These are phyloP conservation scores for Xerocomus potaroensis DNA, from an alignment of 768 basidiomycete species.

Conservation along the genomic window DNA sequence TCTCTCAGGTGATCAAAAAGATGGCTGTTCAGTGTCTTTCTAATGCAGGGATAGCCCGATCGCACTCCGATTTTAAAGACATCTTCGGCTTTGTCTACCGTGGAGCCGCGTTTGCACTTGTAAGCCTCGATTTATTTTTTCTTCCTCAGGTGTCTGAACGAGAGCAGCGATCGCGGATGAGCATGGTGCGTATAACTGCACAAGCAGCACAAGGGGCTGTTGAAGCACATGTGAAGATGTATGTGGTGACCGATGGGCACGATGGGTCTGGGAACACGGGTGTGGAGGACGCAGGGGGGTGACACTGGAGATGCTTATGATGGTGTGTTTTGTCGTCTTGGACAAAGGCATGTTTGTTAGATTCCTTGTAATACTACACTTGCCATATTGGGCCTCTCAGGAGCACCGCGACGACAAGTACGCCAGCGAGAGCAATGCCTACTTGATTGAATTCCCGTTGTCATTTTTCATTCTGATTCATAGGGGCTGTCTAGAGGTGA, in stretches of 20 bases:
- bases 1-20: conserved; percentile 37
- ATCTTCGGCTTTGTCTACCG: conserved; percentile 38
- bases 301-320: too few species aligned
- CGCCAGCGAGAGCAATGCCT: too few species aligned
- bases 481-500: too few species aligned
- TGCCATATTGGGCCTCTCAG: too few species aligned
- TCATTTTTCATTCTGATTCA: too few species aligned
- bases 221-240: conserved; percentile 36
- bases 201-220: conserved; percentile 31
- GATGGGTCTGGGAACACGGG: too few species aligned
- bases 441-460: too few species aligned
- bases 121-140: conserved; percentile 17
- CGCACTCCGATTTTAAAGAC: conserved; percentile 39
- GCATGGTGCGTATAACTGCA: conserved; percentile 19
- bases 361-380: too few species aligned
- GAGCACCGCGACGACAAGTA: too few species aligned
- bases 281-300: too few species aligned
- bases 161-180: conserved; percentile 29
- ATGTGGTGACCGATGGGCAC: conserved; percentile 25
- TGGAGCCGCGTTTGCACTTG: conserved; percentile 39
- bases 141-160: neutral
- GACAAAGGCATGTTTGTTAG: too few species aligned
- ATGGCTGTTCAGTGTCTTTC: conserved; percentile 32
- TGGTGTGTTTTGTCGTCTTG: too few species aligned
- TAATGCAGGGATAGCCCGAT: conserved; percentile 31